These are phyloP conservation scores for Senecio squalidus DNA, from an alignment of 140 eudicot genomes.

Conservation along the genomic window DNA sequence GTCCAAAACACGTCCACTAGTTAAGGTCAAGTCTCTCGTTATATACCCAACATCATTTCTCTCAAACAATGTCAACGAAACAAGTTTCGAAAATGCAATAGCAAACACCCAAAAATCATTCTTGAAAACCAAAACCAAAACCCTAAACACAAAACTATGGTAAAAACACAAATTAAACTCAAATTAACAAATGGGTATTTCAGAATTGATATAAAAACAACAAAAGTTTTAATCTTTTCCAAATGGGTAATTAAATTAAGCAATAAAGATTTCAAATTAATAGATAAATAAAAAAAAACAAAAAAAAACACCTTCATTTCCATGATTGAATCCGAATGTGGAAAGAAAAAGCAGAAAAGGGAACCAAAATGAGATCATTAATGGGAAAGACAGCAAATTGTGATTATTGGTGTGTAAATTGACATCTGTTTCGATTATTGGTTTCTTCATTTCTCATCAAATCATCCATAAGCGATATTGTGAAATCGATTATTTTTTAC, in stretches of 20 bases:
- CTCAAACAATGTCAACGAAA: no score
- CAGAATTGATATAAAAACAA: background rate
- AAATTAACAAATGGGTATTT: conserved; percentile 7
- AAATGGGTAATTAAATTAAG: no score
- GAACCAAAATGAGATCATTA: conserved; percentile 64
- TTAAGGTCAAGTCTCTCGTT: no score
- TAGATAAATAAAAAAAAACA: background rate
- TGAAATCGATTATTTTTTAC: no score
- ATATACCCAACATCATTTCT: no score
- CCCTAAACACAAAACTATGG: background rate
- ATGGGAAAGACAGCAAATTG: conserved; percentile 37
- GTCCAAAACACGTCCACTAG: no score
- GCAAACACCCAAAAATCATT: background rate
- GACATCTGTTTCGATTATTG: conserved; percentile 16
- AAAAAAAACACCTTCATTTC: conserved; percentile 47
- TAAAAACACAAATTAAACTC: background rate
- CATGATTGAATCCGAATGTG: conserved; percentile 54
- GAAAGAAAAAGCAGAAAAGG: conserved; percentile 49
- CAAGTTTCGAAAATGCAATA: no score
- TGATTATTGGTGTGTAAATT: conserved; percentile 22
- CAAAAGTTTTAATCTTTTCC: no score
- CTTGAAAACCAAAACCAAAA: background rate
- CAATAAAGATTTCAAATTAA: background rate
- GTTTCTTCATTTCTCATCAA: conserved; percentile 53
- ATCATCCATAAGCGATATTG: background rate